Percentiles rank a stretch among this genome's conserved stretches.
phyloP scores from a whole-genome alignment of 805 yeast species.

The Barnettozyma siamensis region DNA sequence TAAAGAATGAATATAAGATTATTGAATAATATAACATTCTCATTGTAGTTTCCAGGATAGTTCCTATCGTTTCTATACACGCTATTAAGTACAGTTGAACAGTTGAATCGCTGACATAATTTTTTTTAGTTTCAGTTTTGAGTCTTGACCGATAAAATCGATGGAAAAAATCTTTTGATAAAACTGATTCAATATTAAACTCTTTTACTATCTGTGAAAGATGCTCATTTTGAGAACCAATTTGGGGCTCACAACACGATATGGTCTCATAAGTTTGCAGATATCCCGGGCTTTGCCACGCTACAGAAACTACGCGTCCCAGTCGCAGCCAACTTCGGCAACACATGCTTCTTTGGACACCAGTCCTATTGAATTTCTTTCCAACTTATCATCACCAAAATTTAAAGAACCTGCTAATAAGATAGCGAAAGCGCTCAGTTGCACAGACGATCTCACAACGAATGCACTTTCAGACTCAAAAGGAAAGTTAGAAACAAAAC shows the following conservation, averaged over 20 bases:
- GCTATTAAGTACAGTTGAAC: no score
- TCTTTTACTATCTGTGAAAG: neutral
- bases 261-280: no score
- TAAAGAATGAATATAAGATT: neutral
- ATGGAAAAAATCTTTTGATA: conserved; percentile 1
- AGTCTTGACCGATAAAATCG: conserved; percentile 7
- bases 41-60: neutral
- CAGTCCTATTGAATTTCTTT: conserved; percentile 34
- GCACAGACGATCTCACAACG: conserved; percentile 27
- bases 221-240: conserved; percentile 10
- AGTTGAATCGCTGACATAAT: neutral
- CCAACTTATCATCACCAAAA: conserved; percentile 24
- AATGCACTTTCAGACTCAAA: neutral
- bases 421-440: conserved; percentile 28
- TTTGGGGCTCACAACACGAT: no score
- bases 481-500: conserved; percentile 15
- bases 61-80: no score
- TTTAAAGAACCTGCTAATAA: conserved; percentile 8
- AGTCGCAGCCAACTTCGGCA: neutral
- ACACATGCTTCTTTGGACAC: conserved; percentile 21
- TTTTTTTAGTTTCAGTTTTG: no score
- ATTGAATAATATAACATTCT: no score
- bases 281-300: no score
- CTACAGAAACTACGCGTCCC: neutral
- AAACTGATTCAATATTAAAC: no score